Evolutionary conservation across 75 land plant species (phyloP).

Genomic region (Cunninghamia lanceolata): DNA sequence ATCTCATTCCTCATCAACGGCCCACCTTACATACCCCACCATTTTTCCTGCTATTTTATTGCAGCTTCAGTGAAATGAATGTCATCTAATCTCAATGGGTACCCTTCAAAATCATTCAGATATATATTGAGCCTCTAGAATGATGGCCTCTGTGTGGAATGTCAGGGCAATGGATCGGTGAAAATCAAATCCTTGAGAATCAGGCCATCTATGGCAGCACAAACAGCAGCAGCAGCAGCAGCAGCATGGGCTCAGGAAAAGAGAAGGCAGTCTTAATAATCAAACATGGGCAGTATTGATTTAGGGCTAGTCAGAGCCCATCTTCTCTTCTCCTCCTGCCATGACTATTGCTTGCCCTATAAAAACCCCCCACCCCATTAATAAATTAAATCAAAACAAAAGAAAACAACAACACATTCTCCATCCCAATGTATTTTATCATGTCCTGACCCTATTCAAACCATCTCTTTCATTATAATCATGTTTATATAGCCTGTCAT

Average conservation of each 20-base stretch:
- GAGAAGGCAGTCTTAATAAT: neutral
- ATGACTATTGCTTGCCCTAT: neutral
- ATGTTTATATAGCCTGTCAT: neutral
- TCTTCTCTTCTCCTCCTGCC: conserved; percentile 4
- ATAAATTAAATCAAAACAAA: neutral
- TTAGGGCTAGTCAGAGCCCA: neutral
- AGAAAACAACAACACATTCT: neutral
- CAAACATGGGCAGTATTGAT: neutral
- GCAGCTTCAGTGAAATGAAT: neutral
- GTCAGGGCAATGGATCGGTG: neutral
- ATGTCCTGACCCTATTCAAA: neutral
- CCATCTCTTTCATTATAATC: neutral
- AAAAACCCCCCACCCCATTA: neutral
- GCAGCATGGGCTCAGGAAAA: neutral
- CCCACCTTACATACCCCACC: neutral
- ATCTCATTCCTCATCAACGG: conserved; percentile 5
- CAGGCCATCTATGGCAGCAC: neutral
- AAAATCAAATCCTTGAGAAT: neutral
- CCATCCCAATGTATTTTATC: neutral
- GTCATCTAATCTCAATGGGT: neutral
- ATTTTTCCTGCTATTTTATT: conserved; percentile 1
- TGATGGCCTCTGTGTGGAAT: neutral
- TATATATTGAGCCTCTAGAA: neutral
- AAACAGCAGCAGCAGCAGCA: too few relatives aligned
- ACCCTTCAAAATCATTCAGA: neutral